Percentiles rank a stretch among this genome's conserved stretches.
Conservation (phyloP, 768 basidiomycete genomes). For the Nidula microcarpa region DNA sequence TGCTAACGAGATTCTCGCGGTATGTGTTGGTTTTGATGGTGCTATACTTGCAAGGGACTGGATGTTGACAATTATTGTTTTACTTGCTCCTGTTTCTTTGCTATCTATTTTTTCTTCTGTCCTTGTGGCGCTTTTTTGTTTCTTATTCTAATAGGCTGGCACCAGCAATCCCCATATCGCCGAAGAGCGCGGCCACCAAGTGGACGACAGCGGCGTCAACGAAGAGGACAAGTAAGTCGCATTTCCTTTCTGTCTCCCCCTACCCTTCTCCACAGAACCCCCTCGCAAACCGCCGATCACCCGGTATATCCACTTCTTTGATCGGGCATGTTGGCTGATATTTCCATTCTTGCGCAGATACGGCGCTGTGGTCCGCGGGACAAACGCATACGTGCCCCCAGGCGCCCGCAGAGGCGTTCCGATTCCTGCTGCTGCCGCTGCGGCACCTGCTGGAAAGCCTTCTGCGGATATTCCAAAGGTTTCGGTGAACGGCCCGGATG, state of each 20-base stretch:
- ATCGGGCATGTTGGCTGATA: no score
- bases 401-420: slow-evolving; percentile 62
- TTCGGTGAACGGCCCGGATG: slow-evolving; percentile 77
- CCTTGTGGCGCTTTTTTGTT: slow-evolving; percentile 1
- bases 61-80: slow-evolving; percentile 4
- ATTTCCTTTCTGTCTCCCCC: slow-evolving; percentile 9
- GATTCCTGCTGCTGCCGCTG: slow-evolving; percentile 20
- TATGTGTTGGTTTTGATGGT: slow-evolving; percentile 31
- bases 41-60: background rate
- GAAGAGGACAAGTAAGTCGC: slow-evolving; percentile 91
- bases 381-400: slow-evolving; percentile 93
- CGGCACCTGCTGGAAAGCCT: slow-evolving; percentile 8
- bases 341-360: slow-evolving; percentile 53
- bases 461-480: slow-evolving; percentile 62
- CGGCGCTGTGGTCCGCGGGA: slow-evolving; percentile 84
- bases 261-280: slow-evolving; percentile 15
- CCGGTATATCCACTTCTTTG: no score
- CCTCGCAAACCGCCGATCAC: no score
- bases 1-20: slow-evolving; percentile 88
- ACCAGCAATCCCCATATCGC: slow-evolving; percentile 81
- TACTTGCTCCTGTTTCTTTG: slow-evolving; percentile 1
- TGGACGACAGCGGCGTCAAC: slow-evolving; percentile 73
- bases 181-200: slow-evolving; percentile 73
- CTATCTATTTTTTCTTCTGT: background rate
- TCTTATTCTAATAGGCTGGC: slow-evolving; percentile 35